Evolutionary conservation across 106 monocot genomes (phyloP), one percentile per base, ranked within the genome.

Genomic region (Dioscorea zingiberensis): DNA sequence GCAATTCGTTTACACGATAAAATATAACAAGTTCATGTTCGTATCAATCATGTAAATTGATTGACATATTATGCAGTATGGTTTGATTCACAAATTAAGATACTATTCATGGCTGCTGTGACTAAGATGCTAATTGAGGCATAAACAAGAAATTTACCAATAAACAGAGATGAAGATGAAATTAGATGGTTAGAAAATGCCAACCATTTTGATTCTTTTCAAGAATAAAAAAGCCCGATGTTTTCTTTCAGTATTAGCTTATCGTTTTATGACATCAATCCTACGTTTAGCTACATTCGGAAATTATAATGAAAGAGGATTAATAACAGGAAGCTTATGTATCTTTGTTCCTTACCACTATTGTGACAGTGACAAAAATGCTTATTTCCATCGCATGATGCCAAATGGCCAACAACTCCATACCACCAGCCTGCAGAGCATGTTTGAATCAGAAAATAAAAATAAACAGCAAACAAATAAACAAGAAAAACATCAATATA

Each of bases 381-480:
- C 57, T 79, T 71, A 47, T 60, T 74, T 47, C 77, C 73, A 48
- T 85, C 76, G 54, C 93, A 93, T 4, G 69, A 65, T 44, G 82
- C 85, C 74, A 80, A 67, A 58, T 93, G 93, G 62, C 85, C 87
- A 3, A 93, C 80, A 27, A 88, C 75, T 47, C 88, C 93, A 70
- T 93, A 85, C 93, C 93, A 93, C 93, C 93, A 93, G 22, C 92
- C 92, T 92, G 73, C 64, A 5, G 68, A 44, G 54, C 56, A 47
- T 69, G 27, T 66, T 27, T 3, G 54, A 59, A 65, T 16, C 14
- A 15, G 12, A 59, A n/a, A 4, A 44, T 9, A 65, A 58, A 71
- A 78, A 23, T 72, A 60, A 51, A 32, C 4, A 23, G 25, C 8
- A 26, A 13, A 60, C n/a, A 16, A 58, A 1, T 38, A 25, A 63